These are phyloP conservation scores for Iris macrosiphon DNA, from an alignment of 106 monocot genomes.

Conservation along the genomic window DNA sequence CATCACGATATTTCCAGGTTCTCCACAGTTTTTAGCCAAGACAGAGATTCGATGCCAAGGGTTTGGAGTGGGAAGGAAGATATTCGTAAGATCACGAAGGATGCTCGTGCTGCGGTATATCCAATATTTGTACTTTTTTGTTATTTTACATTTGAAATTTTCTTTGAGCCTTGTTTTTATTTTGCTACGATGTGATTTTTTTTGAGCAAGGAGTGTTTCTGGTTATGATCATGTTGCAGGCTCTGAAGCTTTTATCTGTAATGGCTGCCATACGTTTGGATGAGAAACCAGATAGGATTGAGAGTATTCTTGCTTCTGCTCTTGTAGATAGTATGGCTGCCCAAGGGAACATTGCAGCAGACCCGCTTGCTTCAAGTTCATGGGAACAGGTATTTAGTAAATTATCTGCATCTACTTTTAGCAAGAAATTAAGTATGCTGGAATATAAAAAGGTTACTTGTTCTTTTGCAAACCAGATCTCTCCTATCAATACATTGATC, in stretches of 20 bases:
- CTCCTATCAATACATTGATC: constrained; percentile 35
- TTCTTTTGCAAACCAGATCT: constrained; percentile 23
- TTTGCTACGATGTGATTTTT: constrained; percentile 11
- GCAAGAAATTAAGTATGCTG: neutral
- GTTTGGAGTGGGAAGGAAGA: constrained; percentile 72
- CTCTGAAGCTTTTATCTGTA: constrained; percentile 45
- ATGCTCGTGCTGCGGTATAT: constrained; percentile 43
- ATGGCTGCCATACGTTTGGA: constrained; percentile 46
- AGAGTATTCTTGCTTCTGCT: constrained; percentile 28
- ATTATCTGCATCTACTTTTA: neutral
- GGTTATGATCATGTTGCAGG: too few species aligned
- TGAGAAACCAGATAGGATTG: constrained; percentile 46
- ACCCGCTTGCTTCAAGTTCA: constrained; percentile 50
- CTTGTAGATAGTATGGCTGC: constrained; percentile 29
- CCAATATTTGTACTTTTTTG: neutral
- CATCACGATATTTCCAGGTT: constrained; percentile 37
- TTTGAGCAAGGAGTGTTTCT: neutral
- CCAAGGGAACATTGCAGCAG: constrained; percentile 14
- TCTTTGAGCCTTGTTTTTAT: neutral
- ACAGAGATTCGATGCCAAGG: constrained; percentile 71
- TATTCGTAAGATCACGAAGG: constrained; percentile 48
- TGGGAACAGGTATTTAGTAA: constrained; percentile 43
- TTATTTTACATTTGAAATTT: neutral
- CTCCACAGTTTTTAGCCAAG: constrained; percentile 54
- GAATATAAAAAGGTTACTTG: neutral